Base-by-base conservation (phyloP, 768 basidiomycete species). In the Gloeostereum incarnatum region DNA sequence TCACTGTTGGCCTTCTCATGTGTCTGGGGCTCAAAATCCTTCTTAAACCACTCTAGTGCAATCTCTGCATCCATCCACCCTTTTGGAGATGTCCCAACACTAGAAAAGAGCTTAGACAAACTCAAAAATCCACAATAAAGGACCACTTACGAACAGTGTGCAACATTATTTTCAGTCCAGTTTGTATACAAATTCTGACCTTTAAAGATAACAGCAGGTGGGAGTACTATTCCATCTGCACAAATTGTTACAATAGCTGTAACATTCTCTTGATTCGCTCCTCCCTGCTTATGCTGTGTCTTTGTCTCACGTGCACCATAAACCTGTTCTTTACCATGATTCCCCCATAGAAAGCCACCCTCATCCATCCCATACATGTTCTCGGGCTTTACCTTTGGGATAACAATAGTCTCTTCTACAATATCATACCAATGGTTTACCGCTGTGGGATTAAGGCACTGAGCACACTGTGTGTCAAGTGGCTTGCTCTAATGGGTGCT, bases 321-420 rank as follows among this genome's bases (percentile, higher is more conserved):
- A 0, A 61, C 57, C 10, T 49, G 32, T 33, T 59, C 48, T 7
- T 38, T 50, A 1, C 58, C 57, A 10, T 31, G 10, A 27, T 52
- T 45, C 0, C 22, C 40, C 17, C 47, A 48, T 25, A 49, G 50
- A 20, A 61, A 53, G 0, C 62, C 58, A 41, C 47, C 56, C 44
- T 65, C 55, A 35, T 65, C 62, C 55, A 60, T 59, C 4, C 55
- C 50, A 40, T 58, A 63, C 9, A 53, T 53, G 27, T 48, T 43
- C 5, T 54, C 39, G 1, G 40, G 44, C 21, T 41, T 21, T 25
- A 60, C 46, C 2, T 47, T 49, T 10, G 24, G 30, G 4, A 56
- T 43, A 3, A 60, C 51, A 34, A 60, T 36, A 8, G 44, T 38
- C 17, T 52, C 37, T 37, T 61, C 43, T 13, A 62, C 37, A 6